These are phyloP conservation scores for Chlorella sp. DNA, from an alignment of 139 green algal genomes.

Conservation along the genomic window DNA sequence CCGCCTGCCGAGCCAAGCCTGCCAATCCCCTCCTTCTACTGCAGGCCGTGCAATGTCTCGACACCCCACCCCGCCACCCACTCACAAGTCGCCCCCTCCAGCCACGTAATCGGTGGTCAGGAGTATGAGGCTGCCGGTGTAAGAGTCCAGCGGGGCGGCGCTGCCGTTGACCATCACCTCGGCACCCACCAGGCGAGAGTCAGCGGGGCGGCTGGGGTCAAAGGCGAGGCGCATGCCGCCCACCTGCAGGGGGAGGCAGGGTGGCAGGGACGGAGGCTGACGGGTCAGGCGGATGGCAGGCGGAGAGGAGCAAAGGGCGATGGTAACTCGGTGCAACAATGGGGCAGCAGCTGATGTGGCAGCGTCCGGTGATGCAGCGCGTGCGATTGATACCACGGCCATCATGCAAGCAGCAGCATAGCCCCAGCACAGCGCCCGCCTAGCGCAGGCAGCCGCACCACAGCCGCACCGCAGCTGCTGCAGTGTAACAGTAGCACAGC, in stretches of 20 bases:
- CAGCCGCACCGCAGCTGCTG: neutral
- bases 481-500: neutral
- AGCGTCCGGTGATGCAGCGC: neutral
- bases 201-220: neutral
- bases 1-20: too few species aligned
- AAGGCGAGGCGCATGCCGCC: constrained; percentile 13
- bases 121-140: neutral
- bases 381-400: neutral
- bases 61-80: neutral
- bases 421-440: neutral
- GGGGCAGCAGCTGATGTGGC: neutral
- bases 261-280: too few species aligned
- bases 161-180: neutral
- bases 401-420: neutral
- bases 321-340: neutral
- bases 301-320: neutral
- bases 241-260: neutral
- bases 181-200: constrained; percentile 6
- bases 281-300: too few species aligned
- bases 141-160: neutral
- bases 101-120: constrained; percentile 5
- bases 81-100: constrained; percentile 10
- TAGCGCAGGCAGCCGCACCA: too few species aligned
- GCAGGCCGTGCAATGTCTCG: too few species aligned
- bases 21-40: neutral